Base-by-base conservation (phyloP, 2,329 filamentous ascomycete genomes). In the Elsinoe ampelina region DNA sequence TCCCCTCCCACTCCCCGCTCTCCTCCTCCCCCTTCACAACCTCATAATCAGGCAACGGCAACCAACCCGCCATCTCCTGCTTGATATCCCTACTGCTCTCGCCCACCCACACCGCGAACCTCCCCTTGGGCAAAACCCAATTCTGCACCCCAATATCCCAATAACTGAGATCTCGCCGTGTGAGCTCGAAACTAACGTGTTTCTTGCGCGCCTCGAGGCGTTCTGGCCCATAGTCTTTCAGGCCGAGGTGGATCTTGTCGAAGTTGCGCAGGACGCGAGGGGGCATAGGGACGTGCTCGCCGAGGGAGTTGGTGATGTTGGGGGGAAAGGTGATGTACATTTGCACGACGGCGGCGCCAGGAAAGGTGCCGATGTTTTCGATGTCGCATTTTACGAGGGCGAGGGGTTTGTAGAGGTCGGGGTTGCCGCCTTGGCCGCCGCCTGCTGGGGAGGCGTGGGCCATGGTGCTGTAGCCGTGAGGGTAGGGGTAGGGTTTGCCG, bases 361-460 rank as follows among this genome's bases (percentile, higher is more conserved):
- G 66, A 0, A 75, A 64, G 0, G 73, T 71, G n/a, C 86, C 86
- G 0, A 75, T 81, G 67, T 89, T 89, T 45, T 74, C 77, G 2
- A 89, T 68, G 0, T 72, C 75, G 2, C 83, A 77, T 2, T 71
- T 65, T 1, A 76, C 73, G 1, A 71, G 70, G 58, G 79, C 74
- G 58, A 83, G 73, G 0, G 72, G 71, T 43, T 78, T 78, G 75
- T 80, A 87, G 15, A 87, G 74, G 58, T 82, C 80, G 1, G 83
- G 83, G 58, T 87, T 85, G 1, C 84, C 84, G 57, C 83, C 83
- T 58, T 84, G 79, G 6, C 78, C 85, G 38, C 86, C 87, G 35
- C 86, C 86, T 0, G 86, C 86, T 0, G 73, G 74, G n/a, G 84
- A 87, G 0, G 70, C 74, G 0, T 72, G 65, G 51, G 78, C 78